phyloP scores from a whole-genome alignment of 2,329 filamentous ascomycete genomes.

The Aspergillus felis region DNA sequence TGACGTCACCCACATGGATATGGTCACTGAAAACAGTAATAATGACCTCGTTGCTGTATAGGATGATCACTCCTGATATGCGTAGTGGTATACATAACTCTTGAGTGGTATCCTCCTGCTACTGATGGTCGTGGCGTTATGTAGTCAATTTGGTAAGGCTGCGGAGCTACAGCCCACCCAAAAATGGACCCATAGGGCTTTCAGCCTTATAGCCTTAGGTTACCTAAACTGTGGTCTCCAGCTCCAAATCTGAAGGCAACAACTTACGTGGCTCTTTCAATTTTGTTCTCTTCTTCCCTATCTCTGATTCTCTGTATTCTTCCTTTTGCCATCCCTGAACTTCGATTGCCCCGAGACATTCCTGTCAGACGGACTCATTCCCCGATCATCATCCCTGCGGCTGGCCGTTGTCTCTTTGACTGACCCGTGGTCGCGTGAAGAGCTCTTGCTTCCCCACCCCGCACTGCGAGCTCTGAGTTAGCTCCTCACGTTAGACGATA shows the following conservation, averaged over 20 bases:
- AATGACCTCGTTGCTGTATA: not conserved
- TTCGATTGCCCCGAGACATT: not conserved
- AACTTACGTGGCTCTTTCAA: not conserved
- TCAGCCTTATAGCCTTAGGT: not conserved
- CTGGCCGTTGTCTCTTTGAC: constrained; percentile 8
- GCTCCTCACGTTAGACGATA: not conserved
- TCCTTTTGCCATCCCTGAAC: not conserved
- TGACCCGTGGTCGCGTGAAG: constrained; percentile 14
- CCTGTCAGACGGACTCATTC: not conserved
- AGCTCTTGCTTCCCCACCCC: constrained; percentile 14
- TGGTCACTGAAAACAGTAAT: not conserved
- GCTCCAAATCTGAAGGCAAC: not conserved
- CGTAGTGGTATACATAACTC: not conserved
- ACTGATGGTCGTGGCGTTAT: not conserved
- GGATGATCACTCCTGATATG: not conserved
- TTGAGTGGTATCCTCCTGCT: not conserved
- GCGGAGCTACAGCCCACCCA: not conserved
- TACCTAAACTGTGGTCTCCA: not conserved
- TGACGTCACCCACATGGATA: not conserved
- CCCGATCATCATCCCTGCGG: constrained; percentile 4
- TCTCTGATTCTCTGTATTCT: not conserved
- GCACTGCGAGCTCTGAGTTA: constrained; percentile 3
- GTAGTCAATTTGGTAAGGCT: not conserved
- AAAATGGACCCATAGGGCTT: not conserved
- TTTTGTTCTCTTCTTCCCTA: not conserved